Percentiles rank a stretch among this genome's conserved stretches.
Evolutionary conservation across 345 rosid genomes (phyloP).

Genomic region (Clausena lansium): DNA sequence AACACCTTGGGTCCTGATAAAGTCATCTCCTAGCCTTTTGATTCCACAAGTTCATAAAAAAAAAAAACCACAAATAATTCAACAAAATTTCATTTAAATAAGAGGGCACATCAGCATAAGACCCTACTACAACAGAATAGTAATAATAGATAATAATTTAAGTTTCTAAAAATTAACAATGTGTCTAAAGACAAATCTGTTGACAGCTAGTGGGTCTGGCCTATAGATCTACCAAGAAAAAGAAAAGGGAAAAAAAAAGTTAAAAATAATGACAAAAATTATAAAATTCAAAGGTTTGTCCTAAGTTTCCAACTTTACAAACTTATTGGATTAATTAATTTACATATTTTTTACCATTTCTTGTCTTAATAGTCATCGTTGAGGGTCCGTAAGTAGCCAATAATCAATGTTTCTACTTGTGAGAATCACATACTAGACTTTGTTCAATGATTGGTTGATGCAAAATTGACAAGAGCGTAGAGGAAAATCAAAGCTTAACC

Average conservation of each 20-base stretch:
- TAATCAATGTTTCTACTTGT: background rate
- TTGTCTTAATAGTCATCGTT: background rate
- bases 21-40: background rate
- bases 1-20: background rate
- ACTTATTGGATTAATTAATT: background rate
- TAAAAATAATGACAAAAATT: background rate
- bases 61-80: too few species aligned
- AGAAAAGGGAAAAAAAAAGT: background rate
- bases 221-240: background rate
- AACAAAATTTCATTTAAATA: too few species aligned
- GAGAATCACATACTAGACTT: too few species aligned
- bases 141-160: too few species aligned
- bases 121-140: too few species aligned
- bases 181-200: background rate
- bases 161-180: background rate
- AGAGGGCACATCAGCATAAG: too few species aligned
- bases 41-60: too few species aligned
- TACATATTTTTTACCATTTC: background rate
- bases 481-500: too few species aligned
- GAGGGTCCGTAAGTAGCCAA: background rate
- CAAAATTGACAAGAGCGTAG: too few species aligned
- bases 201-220: constrained; percentile 4
- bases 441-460: too few species aligned
- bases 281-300: background rate
- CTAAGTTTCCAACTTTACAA: background rate